Evolutionary conservation across 83 land plant species (phyloP).

Genomic region (Diphasiastrum complanatum): DNA sequence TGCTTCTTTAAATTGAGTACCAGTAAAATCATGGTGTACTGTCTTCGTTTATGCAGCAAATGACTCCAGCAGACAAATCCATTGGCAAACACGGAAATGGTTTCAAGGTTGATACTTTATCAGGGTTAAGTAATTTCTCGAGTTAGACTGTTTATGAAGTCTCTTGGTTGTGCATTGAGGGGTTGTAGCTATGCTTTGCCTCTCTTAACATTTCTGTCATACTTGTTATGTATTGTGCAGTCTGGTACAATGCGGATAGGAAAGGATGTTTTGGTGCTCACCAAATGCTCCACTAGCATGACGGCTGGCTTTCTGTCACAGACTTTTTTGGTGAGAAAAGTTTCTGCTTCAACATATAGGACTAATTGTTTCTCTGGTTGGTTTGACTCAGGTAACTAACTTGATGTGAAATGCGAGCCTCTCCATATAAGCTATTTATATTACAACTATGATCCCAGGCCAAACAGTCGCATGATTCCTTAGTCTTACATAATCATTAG

Average conservation of each 20-base stretch:
- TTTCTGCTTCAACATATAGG: too few species aligned
- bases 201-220: neutral
- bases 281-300: constrained; percentile 7
- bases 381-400: too few species aligned
- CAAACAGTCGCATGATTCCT: too few species aligned
- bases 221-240: constrained; percentile 1
- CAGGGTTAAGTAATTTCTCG: too few species aligned
- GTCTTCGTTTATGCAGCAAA: constrained; percentile 1
- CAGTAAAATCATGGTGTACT: neutral
- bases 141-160: too few species aligned
- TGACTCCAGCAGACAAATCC: constrained; percentile 14
- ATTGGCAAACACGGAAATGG: constrained; percentile 17
- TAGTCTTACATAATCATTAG: too few species aligned
- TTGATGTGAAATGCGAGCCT: too few species aligned
- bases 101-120: constrained; percentile 2
- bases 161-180: too few species aligned
- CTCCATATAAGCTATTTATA: too few species aligned
- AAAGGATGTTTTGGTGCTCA: constrained; percentile 10
- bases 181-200: too few species aligned
- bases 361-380: too few species aligned
- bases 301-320: constrained; percentile 8
- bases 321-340: constrained; percentile 11
- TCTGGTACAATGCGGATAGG: constrained; percentile 15
- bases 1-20: neutral
- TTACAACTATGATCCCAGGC: too few species aligned